Percentiles rank a stretch among this genome's conserved stretches.
Evolutionary conservation across 257 asterid species (phyloP).

Genomic region (Solanum tarapatanum): DNA sequence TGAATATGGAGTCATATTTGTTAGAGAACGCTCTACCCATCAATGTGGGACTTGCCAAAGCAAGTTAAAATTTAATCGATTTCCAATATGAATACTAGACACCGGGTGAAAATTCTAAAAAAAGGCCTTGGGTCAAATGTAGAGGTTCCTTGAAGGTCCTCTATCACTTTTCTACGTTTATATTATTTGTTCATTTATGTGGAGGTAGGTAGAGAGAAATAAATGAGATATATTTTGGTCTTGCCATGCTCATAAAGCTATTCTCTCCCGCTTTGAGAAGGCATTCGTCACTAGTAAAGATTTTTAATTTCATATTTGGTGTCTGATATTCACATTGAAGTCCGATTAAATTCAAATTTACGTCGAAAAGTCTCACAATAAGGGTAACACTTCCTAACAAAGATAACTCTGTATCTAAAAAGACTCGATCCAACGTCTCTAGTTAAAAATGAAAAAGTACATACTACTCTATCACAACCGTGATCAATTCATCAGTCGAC

Average conservation of each 20-base stretch:
- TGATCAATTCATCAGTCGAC: neutral
- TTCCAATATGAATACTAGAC: no score
- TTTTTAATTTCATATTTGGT: no score
- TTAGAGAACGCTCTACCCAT: neutral
- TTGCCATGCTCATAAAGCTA: neutral
- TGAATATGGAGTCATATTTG: no score
- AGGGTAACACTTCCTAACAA: no score
- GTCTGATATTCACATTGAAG: no score
- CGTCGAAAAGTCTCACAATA: no score
- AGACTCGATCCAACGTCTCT: neutral
- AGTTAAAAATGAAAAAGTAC: no score
- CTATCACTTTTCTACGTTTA: neutral
- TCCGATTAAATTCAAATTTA: no score
- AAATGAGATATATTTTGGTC: neutral
- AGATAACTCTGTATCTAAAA: no score
- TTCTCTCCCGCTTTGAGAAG: constrained; percentile 4
- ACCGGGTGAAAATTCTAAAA: no score
- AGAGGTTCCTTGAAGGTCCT: neutral
- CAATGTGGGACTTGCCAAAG: no score
- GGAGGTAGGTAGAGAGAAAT: neutral
- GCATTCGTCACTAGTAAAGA: neutral
- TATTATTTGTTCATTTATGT: neutral
- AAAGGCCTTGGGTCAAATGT: neutral
- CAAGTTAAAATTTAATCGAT: neutral
- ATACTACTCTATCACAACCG: no score